Conservation (phyloP, 2,329 filamentous ascomycete species). For the Cryphonectria naterciae region DNA sequence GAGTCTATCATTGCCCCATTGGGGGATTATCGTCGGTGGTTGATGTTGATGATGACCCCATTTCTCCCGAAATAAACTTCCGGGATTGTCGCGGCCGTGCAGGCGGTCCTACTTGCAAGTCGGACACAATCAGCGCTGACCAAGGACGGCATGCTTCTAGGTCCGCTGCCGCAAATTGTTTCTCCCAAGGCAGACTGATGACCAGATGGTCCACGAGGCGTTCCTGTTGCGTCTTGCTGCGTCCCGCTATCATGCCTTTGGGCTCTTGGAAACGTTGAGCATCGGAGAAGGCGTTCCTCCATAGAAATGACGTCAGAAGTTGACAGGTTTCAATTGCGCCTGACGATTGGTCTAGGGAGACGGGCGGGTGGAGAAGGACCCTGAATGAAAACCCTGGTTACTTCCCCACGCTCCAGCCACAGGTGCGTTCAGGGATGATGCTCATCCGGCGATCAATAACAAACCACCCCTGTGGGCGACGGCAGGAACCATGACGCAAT, state of each 20-base stretch:
- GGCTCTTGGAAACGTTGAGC: background rate
- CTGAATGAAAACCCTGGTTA: conserved; percentile 8
- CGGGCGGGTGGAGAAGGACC: conserved; percentile 8
- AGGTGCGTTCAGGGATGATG: conserved; percentile 8
- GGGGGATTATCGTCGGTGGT: background rate
- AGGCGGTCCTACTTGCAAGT: conserved; percentile 1
- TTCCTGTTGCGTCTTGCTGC: background rate
- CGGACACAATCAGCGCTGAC: background rate
- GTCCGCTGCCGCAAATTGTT: background rate
- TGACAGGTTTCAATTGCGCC: background rate
- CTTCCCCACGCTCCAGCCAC: conserved; percentile 14
- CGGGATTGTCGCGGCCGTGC: conserved; percentile 4
- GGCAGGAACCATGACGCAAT: conserved; percentile 13
- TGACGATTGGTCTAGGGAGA: background rate
- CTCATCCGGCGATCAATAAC: background rate
- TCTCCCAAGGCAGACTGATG: background rate
- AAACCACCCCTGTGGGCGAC: background rate
- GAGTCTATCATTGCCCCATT: background rate
- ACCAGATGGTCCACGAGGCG: background rate
- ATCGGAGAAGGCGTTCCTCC: background rate
- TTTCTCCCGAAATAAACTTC: conserved; percentile 3
- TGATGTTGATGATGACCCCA: background rate
- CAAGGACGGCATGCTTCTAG: background rate
- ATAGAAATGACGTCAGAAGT: conserved; percentile 5
- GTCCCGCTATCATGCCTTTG: background rate